A percentile compares a stretch with the other conserved stretches of the same genome.
These are phyloP conservation scores for Torulaspora delbrueckii DNA, from an alignment of 805 yeast species.

Conservation along the genomic window DNA sequence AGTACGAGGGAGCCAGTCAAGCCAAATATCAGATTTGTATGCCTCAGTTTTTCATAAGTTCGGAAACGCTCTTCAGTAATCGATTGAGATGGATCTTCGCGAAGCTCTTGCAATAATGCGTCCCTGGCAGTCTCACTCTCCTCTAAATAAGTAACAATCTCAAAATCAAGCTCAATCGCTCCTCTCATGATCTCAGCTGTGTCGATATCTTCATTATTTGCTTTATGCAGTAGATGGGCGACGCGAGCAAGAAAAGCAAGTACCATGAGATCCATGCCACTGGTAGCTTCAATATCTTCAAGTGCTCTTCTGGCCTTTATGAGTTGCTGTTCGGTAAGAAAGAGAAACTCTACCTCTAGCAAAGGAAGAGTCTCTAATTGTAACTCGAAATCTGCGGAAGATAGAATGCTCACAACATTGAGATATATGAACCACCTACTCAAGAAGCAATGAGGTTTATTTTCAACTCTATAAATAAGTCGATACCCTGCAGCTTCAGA, in stretches of 20 bases:
- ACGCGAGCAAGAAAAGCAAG: slow-evolving; percentile 54
- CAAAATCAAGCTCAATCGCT: slow-evolving; percentile 41
- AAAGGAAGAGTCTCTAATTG: slow-evolving; percentile 2
- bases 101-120: slow-evolving; percentile 12
- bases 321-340: slow-evolving; percentile 1
- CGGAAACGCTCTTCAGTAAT: slow-evolving; percentile 1
- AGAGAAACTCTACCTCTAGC: slow-evolving; percentile 23
- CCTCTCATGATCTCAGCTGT: slow-evolving; percentile 9
- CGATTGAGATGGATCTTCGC: not conserved
- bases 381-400: slow-evolving; percentile 41
- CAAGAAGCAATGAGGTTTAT: slow-evolving; percentile 44
- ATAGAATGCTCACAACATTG: slow-evolving; percentile 58
- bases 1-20: slow-evolving; percentile 52
- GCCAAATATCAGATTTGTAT: slow-evolving; percentile 50
- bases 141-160: slow-evolving; percentile 25
- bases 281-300: slow-evolving; percentile 52
- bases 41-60: slow-evolving; percentile 33
- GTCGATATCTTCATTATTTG: slow-evolving; percentile 18
- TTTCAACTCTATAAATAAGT: slow-evolving; percentile 7
- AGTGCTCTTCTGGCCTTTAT: slow-evolving; percentile 20
- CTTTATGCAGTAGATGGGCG: slow-evolving; percentile 36
- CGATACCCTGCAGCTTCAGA: not conserved
- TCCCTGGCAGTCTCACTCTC: slow-evolving; percentile 28
- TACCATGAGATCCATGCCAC: slow-evolving; percentile 64
- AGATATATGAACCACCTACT: slow-evolving; percentile 65